Evolutionary conservation across 495 filamentous ascomycete species (phyloP), one percentile per base, ranked within the genome.

Genomic region (Penicillium bovifimosum): DNA sequence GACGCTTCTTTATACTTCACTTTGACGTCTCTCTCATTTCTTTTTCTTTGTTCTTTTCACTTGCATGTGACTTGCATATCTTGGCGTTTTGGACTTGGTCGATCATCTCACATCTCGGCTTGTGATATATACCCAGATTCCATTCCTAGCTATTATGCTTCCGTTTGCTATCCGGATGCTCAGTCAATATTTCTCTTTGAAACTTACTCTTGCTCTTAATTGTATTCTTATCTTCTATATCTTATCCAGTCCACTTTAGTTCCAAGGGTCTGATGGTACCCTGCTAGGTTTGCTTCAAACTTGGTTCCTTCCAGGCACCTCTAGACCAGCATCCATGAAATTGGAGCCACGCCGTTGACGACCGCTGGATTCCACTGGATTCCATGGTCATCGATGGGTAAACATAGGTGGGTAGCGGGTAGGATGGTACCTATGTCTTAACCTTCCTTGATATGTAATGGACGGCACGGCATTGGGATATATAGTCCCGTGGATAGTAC

Each of bases 121-220:
- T 55, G 52, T 60, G 56, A 46, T 55, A 61, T 60, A 63, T 64
- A 64, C 61, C 61, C 61, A 50, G 52, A 41, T 56, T 54, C 39
- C 41, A 45, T 41, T 42, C 52, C 57, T 52, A 48, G 31, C 33
- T 39, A 44, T 41, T 63, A 27, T 50, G 40, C 32, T 58, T 48
- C 50, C 41, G 36, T 61, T 58, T 54, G 51, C 54, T 53, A 49
- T 43, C 57, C 50, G 53, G 47, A 56, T 42, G 33, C 41, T 33
- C 33, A 17, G 14, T 49, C 27, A 6, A 50, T 24, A 45, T 39
- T 8, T 45, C 24, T 35, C 28, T 47, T 41, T 47, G 29, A 6
- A 31, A 53, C 42, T 45, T 33, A 33, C 27, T 32, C 9, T 13
- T 44, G 27, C 17, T 45, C 42, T 9, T 33, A 1, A 2, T 10